Percentiles rank a stretch among this genome's conserved stretches.
Conservation (phyloP, 805 yeast species). For the Ogataea zsoltii region DNA sequence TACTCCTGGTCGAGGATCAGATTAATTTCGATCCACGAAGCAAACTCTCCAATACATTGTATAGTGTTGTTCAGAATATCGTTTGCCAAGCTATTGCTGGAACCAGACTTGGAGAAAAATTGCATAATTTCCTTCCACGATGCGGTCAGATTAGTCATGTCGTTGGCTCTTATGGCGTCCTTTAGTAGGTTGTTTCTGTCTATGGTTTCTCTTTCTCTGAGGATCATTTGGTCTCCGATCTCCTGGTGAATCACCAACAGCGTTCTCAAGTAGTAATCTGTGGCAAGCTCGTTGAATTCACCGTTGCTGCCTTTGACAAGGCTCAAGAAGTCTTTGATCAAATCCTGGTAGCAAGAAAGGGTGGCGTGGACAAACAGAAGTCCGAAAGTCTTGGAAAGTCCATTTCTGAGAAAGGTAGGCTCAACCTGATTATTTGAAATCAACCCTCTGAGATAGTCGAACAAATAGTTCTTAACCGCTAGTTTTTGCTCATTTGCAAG, state of each 20-base stretch:
- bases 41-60: constrained; percentile 76
- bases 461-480: constrained; percentile 47
- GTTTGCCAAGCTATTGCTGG: constrained; percentile 28
- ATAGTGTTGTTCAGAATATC: constrained; percentile 61
- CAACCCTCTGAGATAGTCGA: constrained; percentile 41
- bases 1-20: constrained; percentile 65
- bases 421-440: constrained; percentile 31
- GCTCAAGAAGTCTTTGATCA: constrained; percentile 50
- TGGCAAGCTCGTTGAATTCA: constrained; percentile 42
- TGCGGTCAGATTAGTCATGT: constrained; percentile 62
- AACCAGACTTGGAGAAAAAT: constrained; percentile 29
- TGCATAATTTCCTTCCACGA: constrained; percentile 67
- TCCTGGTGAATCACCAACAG: constrained; percentile 79
- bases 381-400: constrained; percentile 56
- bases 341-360: constrained; percentile 47
- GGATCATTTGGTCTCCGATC: constrained; percentile 87
- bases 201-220: constrained; percentile 60
- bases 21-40: constrained; percentile 89
- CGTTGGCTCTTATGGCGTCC: constrained; percentile 77
- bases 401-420: constrained; percentile 51
- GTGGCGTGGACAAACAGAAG: constrained; percentile 52
- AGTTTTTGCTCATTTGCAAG: constrained; percentile 47
- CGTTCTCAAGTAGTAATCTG: constrained; percentile 76
- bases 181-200: constrained; percentile 73
- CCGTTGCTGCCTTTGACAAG: constrained; percentile 31